phyloP scores from a whole-genome alignment of 2,329 filamentous ascomycete genomes.

The Colletotrichum tanaceti region DNA sequence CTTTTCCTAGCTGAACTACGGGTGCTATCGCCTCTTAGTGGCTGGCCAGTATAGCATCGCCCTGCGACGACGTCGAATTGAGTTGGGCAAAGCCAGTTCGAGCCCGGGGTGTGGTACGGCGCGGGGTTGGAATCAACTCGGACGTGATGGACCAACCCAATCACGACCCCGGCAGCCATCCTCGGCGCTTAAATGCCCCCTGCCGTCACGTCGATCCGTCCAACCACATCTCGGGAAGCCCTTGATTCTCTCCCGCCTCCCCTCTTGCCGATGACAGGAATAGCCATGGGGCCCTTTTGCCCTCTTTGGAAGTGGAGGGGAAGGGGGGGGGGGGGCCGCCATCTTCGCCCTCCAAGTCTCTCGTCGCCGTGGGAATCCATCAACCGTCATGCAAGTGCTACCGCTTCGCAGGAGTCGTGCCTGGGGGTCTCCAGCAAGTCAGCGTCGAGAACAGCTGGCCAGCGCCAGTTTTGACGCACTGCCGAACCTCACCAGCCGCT shows the following conservation, averaged over 20 bases:
- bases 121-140: slow-evolving; percentile 36
- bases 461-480: slow-evolving; percentile 58
- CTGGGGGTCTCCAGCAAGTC: slow-evolving; percentile 54
- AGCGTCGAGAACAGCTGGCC: slow-evolving; percentile 54
- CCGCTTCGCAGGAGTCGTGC: slow-evolving; percentile 46
- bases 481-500: slow-evolving; percentile 65
- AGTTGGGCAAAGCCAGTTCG: slow-evolving; percentile 34
- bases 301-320: no score
- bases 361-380: slow-evolving; percentile 44
- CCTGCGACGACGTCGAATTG: slow-evolving; percentile 38
- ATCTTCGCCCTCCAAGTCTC: slow-evolving; percentile 49
- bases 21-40: slow-evolving; percentile 29
- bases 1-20: not conserved
- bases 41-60: slow-evolving; percentile 12
- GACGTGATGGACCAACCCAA: slow-evolving; percentile 43
- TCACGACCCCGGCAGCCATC: slow-evolving; percentile 40
- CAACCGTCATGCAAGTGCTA: slow-evolving; percentile 55
- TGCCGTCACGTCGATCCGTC: slow-evolving; percentile 48
- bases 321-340: no score
- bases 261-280: slow-evolving; percentile 44
- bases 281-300: slow-evolving; percentile 42
- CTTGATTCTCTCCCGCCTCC: slow-evolving; percentile 44
- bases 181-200: slow-evolving; percentile 55
- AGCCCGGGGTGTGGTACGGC: slow-evolving; percentile 35
- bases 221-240: slow-evolving; percentile 54